Percentiles rank a stretch among this genome's conserved stretches.
Evolutionary conservation across 495 filamentous ascomycete genomes (phyloP).

Genomic region (Daldinia decipiens): DNA sequence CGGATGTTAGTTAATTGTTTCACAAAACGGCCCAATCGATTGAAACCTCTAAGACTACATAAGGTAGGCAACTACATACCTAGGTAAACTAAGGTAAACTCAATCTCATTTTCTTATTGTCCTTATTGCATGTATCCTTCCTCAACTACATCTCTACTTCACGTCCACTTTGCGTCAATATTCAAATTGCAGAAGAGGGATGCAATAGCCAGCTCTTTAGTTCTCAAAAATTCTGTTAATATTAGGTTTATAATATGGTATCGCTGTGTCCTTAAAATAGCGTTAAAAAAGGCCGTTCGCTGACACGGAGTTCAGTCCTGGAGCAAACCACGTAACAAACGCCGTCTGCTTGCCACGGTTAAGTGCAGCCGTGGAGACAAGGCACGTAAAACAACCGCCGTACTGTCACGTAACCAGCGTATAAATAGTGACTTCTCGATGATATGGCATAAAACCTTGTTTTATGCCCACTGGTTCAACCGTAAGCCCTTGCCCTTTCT

Average conservation of each 20-base stretch:
- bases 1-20: not conserved
- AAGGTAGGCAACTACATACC: too few relatives aligned
- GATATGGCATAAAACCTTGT: not conserved
- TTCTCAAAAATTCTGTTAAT: conserved; percentile 1
- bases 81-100: too few relatives aligned
- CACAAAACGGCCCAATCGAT: not conserved
- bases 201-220: not conserved
- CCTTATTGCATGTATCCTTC: not conserved
- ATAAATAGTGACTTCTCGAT: conserved; percentile 20
- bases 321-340: conserved; percentile 34
- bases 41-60: too few relatives aligned
- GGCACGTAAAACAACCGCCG: conserved; percentile 36
- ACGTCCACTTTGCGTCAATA: not conserved
- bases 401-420: conserved; percentile 34
- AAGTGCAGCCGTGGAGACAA: conserved; percentile 36
- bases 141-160: not conserved
- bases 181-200: not conserved
- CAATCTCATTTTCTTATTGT: not conserved
- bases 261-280: conserved; percentile 32
- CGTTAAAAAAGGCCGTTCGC: conserved; percentile 33
- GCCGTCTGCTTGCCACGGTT: conserved; percentile 30
- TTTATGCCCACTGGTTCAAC: not conserved
- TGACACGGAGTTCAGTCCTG: conserved; percentile 32
- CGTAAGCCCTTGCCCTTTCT: not conserved
- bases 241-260: conserved; percentile 23